phyloP scores from a whole-genome alignment of 2,329 filamentous ascomycete genomes.

The Zymoseptoria tritici region DNA sequence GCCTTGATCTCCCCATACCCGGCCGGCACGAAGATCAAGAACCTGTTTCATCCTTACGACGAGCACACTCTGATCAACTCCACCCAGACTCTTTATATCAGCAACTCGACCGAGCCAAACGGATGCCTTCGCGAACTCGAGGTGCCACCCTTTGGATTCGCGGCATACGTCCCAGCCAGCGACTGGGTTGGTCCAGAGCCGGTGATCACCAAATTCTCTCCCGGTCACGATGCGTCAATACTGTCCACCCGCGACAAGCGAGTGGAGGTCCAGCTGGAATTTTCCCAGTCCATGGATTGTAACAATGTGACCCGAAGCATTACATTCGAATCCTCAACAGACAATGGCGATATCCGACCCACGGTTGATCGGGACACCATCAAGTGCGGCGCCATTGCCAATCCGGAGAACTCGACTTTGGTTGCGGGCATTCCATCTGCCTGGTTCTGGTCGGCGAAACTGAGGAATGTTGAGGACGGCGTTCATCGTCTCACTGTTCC shows the following conservation, averaged over 20 bases:
- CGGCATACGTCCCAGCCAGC: slow-evolving; percentile 48
- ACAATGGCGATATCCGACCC: slow-evolving; percentile 34
- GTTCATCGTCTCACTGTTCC: slow-evolving; percentile 50
- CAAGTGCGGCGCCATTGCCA: slow-evolving; percentile 32
- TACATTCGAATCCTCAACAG: slow-evolving; percentile 45
- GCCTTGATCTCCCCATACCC: slow-evolving; percentile 50
- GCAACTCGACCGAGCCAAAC: slow-evolving; percentile 39
- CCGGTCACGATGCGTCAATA: slow-evolving; percentile 52
- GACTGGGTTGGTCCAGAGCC: slow-evolving; percentile 45
- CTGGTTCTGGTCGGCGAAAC: slow-evolving; percentile 47
- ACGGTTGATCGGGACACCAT: slow-evolving; percentile 39
- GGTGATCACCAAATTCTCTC: slow-evolving; percentile 51
- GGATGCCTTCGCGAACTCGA: slow-evolving; percentile 48
- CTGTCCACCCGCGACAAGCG: slow-evolving; percentile 41
- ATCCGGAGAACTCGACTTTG: slow-evolving; percentile 30
- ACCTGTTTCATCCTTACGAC: slow-evolving; percentile 54
- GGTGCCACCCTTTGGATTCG: slow-evolving; percentile 49
- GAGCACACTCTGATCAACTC: slow-evolving; percentile 40
- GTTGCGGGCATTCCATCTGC: slow-evolving; percentile 44
- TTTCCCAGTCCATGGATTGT: slow-evolving; percentile 55
- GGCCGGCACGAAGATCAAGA: slow-evolving; percentile 47
- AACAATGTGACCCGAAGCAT: slow-evolving; percentile 44
- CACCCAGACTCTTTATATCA: slow-evolving; percentile 28
- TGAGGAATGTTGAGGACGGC: slow-evolving; percentile 51
- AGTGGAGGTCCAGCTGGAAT: slow-evolving; percentile 47